phyloP scores from a whole-genome alignment of 2,329 filamentous ascomycete genomes.

The Nannizziopsis barbatae region DNA sequence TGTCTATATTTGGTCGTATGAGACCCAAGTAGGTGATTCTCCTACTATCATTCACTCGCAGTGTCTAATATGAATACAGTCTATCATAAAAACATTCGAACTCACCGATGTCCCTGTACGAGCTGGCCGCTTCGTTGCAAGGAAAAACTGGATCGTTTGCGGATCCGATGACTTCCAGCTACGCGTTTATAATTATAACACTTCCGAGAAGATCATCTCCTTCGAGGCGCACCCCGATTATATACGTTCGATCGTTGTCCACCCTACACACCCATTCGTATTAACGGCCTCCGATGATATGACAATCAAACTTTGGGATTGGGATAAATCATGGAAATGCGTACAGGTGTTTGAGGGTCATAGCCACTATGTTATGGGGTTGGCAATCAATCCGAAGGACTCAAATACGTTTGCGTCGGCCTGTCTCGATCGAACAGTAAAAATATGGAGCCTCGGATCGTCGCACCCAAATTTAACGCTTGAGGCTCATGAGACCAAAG shows the following conservation, averaged over 20 bases:
- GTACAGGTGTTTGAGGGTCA: slow-evolving; percentile 95
- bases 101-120: slow-evolving; percentile 95
- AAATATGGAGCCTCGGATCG: slow-evolving; percentile 94
- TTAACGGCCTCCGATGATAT: slow-evolving; percentile 95
- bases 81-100: slow-evolving; percentile 97
- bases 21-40: slow-evolving; percentile 56
- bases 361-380: slow-evolving; percentile 90
- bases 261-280: slow-evolving; percentile 90
- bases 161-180: slow-evolving; percentile 84
- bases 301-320: slow-evolving; percentile 98
- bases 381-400: slow-evolving; percentile 95
- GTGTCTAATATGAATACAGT: slow-evolving; percentile 33
- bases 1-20: slow-evolving; percentile 98
- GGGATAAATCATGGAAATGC: slow-evolving; percentile 97
- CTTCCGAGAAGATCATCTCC: slow-evolving; percentile 91
- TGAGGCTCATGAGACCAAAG: slow-evolving; percentile 93
- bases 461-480: slow-evolving; percentile 92
- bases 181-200: slow-evolving; percentile 98
- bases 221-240: slow-evolving; percentile 98
- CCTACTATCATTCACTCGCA: background rate
- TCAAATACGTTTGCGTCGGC: slow-evolving; percentile 88
- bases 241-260: slow-evolving; percentile 90
- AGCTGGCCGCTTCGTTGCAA: slow-evolving; percentile 87
- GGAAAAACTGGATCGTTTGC: slow-evolving; percentile 98
- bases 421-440: slow-evolving; percentile 90